Base-by-base conservation (phyloP, 192 early-diverging fungal species). In the Ramicandelaber brevisporus region DNA sequence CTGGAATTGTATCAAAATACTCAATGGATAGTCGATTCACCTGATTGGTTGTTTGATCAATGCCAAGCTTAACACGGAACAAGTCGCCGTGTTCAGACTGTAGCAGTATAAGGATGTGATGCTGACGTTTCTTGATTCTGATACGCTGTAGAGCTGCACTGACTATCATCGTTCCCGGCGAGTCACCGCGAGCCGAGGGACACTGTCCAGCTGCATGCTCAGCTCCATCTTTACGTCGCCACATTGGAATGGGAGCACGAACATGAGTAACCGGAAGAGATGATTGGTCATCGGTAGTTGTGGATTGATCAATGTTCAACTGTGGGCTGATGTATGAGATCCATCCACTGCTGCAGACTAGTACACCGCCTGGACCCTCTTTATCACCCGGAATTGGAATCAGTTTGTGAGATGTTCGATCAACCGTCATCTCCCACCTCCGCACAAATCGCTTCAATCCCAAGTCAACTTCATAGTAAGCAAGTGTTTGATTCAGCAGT, bases 381-480 rank as follows among this genome's bases (percentile, higher is more conserved):
- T 40, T 56, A 17, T 83, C 83, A 15, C 90, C 90, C 0, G 62
- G 62, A 9, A 82, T 46, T 29, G 82, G 61, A 33, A 99, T 70
- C 17, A 99, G 62, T 47, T 67, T 44, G 48, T 88, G 81, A 1
- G 80, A 59, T 17, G 61, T 61, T 0, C 38, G 37, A 38, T 79
- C 65, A 13, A 95, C 73, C 3, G 71, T 47, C 20, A 77, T 63
- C 41, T 69, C 79, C 90, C 95, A 96, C 55, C 80, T 86, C 37
- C 95, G 67, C 24, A 92, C 80, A 10, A 99, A 86, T 47, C 96
- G 95, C 50, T 99, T 99, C 14, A 99, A 61, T 11, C 95, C 95
- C 32, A 99, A 65, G 46, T 99, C 95, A 37, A 99, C 52, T 51
- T 99, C 95, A 36, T 96, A 95, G 36, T 82, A 92, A 71, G 78